Conservation (phyloP, 306 rosid genomes). For the Acacia confusa region DNA sequence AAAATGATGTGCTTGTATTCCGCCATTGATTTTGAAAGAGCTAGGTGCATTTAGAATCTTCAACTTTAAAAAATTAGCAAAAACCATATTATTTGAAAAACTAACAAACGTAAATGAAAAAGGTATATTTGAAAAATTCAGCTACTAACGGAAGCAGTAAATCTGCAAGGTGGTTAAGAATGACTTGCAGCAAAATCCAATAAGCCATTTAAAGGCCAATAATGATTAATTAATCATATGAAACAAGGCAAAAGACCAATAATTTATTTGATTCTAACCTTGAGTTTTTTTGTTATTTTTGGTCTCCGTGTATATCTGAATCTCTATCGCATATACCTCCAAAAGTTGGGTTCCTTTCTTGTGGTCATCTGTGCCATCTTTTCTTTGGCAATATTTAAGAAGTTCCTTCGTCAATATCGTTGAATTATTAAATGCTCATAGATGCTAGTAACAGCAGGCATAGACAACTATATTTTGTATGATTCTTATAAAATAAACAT, state of each 20-base stretch:
- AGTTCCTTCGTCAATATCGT: constrained; percentile 79
- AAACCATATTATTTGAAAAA: neutral
- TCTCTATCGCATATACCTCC: constrained; percentile 94
- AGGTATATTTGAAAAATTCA: neutral
- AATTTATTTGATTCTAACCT: constrained; percentile 57
- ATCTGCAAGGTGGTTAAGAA: neutral
- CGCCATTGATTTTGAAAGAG: constrained; percentile 5
- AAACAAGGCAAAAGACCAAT: constrained; percentile 1
- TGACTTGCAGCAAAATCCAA: constrained; percentile 24
- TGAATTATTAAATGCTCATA: constrained; percentile 21
- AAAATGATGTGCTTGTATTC: neutral
- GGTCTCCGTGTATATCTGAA: constrained; percentile 97
- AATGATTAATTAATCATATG: neutral
- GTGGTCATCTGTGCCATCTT: constrained; percentile 98
- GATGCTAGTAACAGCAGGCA: constrained; percentile 19
- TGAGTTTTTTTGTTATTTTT: constrained; percentile 96
- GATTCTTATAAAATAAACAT: neutral
- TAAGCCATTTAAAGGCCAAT: constrained; percentile 1
- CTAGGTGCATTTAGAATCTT: neutral
- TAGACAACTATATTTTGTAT: neutral
- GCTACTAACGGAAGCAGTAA: neutral
- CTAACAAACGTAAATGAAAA: neutral
- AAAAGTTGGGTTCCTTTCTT: constrained; percentile 97
- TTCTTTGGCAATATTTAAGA: constrained; percentile 89
- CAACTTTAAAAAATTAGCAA: neutral